Conservation (phyloP, 352 stramenopile species). For the Albugo candida region DNA sequence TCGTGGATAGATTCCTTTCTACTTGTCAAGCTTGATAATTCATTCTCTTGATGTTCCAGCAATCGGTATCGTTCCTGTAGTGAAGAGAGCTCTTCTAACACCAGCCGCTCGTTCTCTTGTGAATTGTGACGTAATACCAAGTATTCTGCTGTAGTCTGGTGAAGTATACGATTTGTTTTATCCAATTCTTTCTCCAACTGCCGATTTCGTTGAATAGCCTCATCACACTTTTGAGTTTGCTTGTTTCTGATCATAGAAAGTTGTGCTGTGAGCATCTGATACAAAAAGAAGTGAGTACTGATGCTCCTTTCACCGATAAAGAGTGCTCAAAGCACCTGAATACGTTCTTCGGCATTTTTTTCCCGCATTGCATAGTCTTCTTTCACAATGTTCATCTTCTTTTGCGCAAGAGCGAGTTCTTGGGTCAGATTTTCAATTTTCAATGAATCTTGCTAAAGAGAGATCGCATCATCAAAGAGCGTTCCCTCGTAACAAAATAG, state of each 20-base stretch:
- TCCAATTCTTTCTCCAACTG: slow-evolving; percentile 24
- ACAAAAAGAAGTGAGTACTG: neutral
- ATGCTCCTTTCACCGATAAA: neutral
- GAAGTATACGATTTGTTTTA: slow-evolving; percentile 36
- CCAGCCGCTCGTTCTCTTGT: slow-evolving; percentile 31
- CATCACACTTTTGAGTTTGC: slow-evolving; percentile 18
- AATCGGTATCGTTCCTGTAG: slow-evolving; percentile 24
- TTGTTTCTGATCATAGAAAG: neutral
- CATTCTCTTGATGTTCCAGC: slow-evolving; percentile 18
- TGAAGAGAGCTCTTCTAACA: slow-evolving; percentile 32
- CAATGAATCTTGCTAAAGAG: slow-evolving; percentile 15
- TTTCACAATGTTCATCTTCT: slow-evolving; percentile 24
- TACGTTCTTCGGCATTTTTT: slow-evolving; percentile 27
- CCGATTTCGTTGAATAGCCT: slow-evolving; percentile 17
- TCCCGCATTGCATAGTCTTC: slow-evolving; percentile 35
- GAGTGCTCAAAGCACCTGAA: slow-evolving; percentile 18
- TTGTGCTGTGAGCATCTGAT: neutral
- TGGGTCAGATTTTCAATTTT: no score
- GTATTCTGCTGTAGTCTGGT: slow-evolving; percentile 58
- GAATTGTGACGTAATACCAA: slow-evolving; percentile 46
- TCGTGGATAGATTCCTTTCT: slow-evolving; percentile 29
- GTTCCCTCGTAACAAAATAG: neutral
- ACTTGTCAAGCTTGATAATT: slow-evolving; percentile 23
- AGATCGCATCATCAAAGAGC: neutral
- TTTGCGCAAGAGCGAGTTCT: no score